Base-by-base conservation (phyloP, 768 basidiomycete genomes). In the Podaxis pistillaris region DNA sequence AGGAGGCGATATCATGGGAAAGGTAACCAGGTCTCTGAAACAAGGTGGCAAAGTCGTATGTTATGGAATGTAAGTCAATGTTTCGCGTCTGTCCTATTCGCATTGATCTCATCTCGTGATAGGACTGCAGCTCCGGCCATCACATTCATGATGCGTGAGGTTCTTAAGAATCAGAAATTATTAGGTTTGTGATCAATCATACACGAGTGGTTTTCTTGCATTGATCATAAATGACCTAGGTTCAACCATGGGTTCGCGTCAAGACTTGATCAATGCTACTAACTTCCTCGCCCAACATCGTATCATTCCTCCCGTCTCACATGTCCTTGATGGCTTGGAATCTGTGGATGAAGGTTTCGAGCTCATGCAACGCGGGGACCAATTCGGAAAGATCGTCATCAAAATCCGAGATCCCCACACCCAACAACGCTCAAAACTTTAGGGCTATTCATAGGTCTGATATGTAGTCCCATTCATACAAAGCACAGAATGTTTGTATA, bases 211-310 rank as follows among this genome's bases (percentile, higher is more conserved):
- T 56, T 50, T 56, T 44, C 24, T 49, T 28, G 56, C 36, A 49
- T 56, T 60, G 24, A 59, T 37, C 38, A 47, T 49, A 9, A 9
- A 26, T 50, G 52, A 12, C 51, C 46, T 46, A 92, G 92, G 91
- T 38, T 90, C 90, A 1, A 92, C 88, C 28, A 92, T 94, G 91
- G 93, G 91, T 17, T 93, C 91, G 7, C 84, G 81, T 66, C 79
- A 84, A 59, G 92, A 94, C 74, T 79, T 94, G 62, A 71, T 81
- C 57, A 85, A 86, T 36, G 91, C 91, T 22, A 91, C 91, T 0
- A 72, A 75, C 13, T 94, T 95, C 74, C 72, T 94, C 24, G 74
- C 78, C 2, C 72, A 86, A 68, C 86, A 93, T 65, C 79, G 76
- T 51, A 87, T 95, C 62, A 76, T 84, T 1, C 92, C 92, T 2